Conservation (phyloP, 805 yeast genomes). For the Middelhovenomyces tepae region DNA sequence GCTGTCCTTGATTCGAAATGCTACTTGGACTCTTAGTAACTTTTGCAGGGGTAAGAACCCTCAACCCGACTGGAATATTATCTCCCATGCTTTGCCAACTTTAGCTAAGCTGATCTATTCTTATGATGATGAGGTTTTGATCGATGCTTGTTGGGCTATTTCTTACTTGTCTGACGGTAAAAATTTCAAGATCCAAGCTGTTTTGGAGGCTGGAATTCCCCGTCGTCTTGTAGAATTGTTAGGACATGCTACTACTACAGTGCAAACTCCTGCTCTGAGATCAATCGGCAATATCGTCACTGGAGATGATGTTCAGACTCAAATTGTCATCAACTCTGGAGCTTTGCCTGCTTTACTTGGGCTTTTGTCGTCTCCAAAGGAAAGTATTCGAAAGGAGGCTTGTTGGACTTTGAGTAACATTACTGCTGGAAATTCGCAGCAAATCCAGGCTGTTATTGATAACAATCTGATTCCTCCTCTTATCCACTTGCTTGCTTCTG, state of each 20-base stretch:
- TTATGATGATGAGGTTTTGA: constrained; percentile 83
- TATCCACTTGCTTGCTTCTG: constrained; percentile 65
- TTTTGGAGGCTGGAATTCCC: constrained; percentile 92
- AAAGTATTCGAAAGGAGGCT: constrained; percentile 90
- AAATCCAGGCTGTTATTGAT: constrained; percentile 94
- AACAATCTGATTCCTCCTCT: constrained; percentile 88
- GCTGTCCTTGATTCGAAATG: constrained; percentile 80
- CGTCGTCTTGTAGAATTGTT: constrained; percentile 86
- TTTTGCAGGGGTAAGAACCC: constrained; percentile 95
- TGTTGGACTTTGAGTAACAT: constrained; percentile 98
- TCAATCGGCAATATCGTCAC: constrained; percentile 98
- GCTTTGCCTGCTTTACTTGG: constrained; percentile 79
- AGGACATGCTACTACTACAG: constrained; percentile 71
- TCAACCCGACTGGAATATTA: constrained; percentile 89
- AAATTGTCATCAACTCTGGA: constrained; percentile 86
- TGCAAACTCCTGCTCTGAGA: constrained; percentile 95
- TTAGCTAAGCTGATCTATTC: constrained; percentile 86
- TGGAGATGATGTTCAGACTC: constrained; percentile 94
- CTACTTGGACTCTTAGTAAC: constrained; percentile 96
- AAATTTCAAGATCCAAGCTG: constrained; percentile 89
- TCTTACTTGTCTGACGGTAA: constrained; percentile 92
- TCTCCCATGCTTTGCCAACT: constrained; percentile 81
- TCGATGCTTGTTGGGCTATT: constrained; percentile 98
- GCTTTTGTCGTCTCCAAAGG: constrained; percentile 75
- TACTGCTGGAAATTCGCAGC: constrained; percentile 94